Conservation (phyloP, 495 filamentous ascomycete species). For the Xylaria telfairii region DNA sequence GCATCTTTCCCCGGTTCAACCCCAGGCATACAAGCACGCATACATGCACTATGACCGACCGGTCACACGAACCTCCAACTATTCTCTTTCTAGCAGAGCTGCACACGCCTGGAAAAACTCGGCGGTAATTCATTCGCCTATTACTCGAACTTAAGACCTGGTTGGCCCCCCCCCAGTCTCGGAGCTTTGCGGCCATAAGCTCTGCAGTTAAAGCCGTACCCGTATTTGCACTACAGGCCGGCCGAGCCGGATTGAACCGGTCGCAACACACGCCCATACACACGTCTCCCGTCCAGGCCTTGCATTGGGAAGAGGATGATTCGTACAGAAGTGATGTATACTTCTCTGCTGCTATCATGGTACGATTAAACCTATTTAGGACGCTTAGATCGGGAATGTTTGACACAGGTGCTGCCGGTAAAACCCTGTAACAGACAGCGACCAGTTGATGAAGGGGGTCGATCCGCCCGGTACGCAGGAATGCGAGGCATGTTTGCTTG, state of each 20-base stretch:
- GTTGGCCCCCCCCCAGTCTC: slow-evolving; percentile 15
- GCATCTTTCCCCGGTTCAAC: neutral
- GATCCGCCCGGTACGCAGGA: slow-evolving; percentile 5
- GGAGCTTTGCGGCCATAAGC: slow-evolving; percentile 22
- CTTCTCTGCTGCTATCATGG: neutral
- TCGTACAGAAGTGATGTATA: neutral
- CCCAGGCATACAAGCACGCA: slow-evolving; percentile 6
- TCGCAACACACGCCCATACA: slow-evolving; percentile 6
- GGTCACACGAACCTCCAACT: slow-evolving; percentile 20
- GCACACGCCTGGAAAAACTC: slow-evolving; percentile 9
- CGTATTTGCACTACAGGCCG: slow-evolving; percentile 16
- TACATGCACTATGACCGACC: slow-evolving; percentile 16
- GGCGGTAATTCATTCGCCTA: slow-evolving; percentile 11
- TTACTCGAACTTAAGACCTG: neutral
- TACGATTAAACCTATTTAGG: neutral
- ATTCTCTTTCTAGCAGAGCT: slow-evolving; percentile 21
- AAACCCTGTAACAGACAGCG: neutral
- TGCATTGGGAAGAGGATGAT: neutral
- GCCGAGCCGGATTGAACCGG: slow-evolving; percentile 15
- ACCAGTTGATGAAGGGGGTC: slow-evolving; percentile 7
- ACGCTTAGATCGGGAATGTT: neutral
- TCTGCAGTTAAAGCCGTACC: slow-evolving; percentile 13
- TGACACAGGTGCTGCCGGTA: neutral
- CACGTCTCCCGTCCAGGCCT: neutral
- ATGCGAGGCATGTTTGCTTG: neutral